These are phyloP conservation scores for Aureobasidium sp. DNA, from an alignment of 2,329 filamentous ascomycete genomes.

Conservation along the genomic window DNA sequence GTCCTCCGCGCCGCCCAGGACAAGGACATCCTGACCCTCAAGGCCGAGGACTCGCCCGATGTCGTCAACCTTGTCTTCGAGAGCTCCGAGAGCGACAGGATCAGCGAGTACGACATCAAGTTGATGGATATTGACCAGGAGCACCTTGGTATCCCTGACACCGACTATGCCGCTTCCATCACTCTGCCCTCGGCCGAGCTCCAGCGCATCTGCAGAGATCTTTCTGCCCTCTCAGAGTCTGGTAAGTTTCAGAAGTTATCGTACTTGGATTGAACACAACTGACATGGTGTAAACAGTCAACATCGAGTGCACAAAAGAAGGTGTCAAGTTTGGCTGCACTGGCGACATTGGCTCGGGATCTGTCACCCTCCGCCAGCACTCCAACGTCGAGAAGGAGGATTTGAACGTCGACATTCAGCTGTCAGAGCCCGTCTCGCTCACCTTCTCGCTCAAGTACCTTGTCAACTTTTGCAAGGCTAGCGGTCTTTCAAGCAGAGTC, in stretches of 20 bases:
- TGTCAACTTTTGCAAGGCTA: slow-evolving; percentile 99
- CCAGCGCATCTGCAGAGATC: slow-evolving; percentile 86
- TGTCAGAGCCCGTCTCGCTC: slow-evolving; percentile 84
- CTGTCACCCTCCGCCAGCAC: slow-evolving; percentile 84
- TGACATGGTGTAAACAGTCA: slow-evolving; percentile 51
- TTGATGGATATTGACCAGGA: slow-evolving; percentile 99
- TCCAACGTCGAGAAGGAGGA: slow-evolving; percentile 84
- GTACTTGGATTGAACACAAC: slow-evolving; percentile 12
- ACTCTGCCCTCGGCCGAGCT: slow-evolving; percentile 85
- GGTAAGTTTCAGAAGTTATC: slow-evolving; percentile 51
- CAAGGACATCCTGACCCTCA: slow-evolving; percentile 91
- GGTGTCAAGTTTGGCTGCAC: slow-evolving; percentile 90
- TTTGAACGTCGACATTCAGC: slow-evolving; percentile 77
- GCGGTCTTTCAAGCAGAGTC: slow-evolving; percentile 71
- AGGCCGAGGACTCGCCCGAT: slow-evolving; percentile 94
- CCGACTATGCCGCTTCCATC: slow-evolving; percentile 92
- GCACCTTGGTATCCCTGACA: slow-evolving; percentile 96
- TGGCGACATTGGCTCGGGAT: slow-evolving; percentile 92
- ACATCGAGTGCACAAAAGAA: slow-evolving; percentile 94
- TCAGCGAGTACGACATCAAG: slow-evolving; percentile 99
- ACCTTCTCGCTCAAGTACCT: slow-evolving; percentile 99
- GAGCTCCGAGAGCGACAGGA: slow-evolving; percentile 75
- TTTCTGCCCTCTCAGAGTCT: slow-evolving; percentile 88
- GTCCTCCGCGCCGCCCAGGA: slow-evolving; percentile 90
- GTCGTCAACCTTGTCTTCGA: slow-evolving; percentile 94